Evolutionary conservation across 352 stramenopile genomes (phyloP).

Genomic region (Globisporangium sylvaticum): DNA sequence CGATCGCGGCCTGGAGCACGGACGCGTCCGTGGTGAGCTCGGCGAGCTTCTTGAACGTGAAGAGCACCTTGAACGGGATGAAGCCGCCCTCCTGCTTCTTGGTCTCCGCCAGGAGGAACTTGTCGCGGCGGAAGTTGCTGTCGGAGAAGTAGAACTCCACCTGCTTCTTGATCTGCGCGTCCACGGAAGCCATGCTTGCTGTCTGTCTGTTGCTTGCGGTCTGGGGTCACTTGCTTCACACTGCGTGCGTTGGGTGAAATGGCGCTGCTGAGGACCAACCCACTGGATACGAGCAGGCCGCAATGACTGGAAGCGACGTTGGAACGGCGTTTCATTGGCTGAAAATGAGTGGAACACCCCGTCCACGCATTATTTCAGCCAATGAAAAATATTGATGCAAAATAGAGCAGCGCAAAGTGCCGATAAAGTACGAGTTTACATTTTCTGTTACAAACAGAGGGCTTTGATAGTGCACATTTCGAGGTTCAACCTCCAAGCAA

Average conservation of each 20-base stretch:
- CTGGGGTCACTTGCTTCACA: conserved; percentile 2
- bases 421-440: not conserved
- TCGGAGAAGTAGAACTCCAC: conserved; percentile 93
- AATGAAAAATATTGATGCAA: not conserved
- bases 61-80: conserved; percentile 81
- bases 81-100: conserved; percentile 83
- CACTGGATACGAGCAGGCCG: conserved; percentile 11
- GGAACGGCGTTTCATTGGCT: not conserved
- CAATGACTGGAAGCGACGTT: not conserved
- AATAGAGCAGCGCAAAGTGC: not conserved
- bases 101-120: conserved; percentile 84
- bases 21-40: conserved; percentile 72
- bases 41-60: conserved; percentile 91
- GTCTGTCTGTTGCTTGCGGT: not conserved
- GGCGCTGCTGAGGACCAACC: not conserved
- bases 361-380: not conserved
- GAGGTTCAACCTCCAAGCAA: not conserved
- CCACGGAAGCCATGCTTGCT: conserved; percentile 52
- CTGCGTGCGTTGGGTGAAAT: not conserved
- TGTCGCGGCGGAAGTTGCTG: conserved; percentile 90
- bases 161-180: conserved; percentile 85
- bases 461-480: conserved; percentile 4
- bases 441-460: not conserved
- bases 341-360: not conserved
- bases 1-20: conserved; percentile 65